Base-by-base conservation (phyloP, 2,329 filamentous ascomycete genomes). In the Aspergillus sp. region DNA sequence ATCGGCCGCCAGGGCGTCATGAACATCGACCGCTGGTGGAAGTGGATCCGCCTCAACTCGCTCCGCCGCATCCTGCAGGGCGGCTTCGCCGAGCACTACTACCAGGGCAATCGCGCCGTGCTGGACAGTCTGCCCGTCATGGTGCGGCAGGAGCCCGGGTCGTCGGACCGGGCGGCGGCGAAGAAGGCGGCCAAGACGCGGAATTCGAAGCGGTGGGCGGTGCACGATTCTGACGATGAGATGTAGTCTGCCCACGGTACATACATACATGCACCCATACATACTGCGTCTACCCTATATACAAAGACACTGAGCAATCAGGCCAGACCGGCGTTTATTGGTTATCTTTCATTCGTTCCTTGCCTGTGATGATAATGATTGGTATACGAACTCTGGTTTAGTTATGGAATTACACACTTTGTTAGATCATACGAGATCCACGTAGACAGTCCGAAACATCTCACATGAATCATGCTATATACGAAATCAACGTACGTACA, bases 1-100 rank as follows among this genome's bases (percentile, higher is more conserved):
- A 81, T 89, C 50, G 69, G 69, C 25, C 76, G 77, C 19, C 79
- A 78, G 44, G 81, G 83, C 2, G 78, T 81, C 49, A 81, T 89
- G 75, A 79, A 75, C 47, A 83, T 89, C 47, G 85, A 89, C 68
- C 80, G 81, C 58, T 90, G 87, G 87, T 89, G 87, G 87, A 89
- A 89, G 69, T 74, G 88, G 61, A 77, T 84, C 59, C 77, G 86
- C 25, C 70, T 88, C 47, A 82, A 85, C 55, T 80, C 81, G 3
- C 70, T 89, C 49, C 79, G 83, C 63, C 72, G 85, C 36, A 72
- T 85, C 25, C 71, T 89, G 38, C 81, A 83, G 53, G 80, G 81
- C 13, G 85, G 85, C 0, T 86, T 88, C 58, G 69, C 84, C 43
- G 77, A 78, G 47, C 85, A 88, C 70, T 87, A 86, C 64, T 75